A percentile compares a stretch with the other conserved stretches of the same genome.
phyloP scores from a whole-genome alignment of 202 grass and related monocot species.

The Saccharum hybrid region DNA sequence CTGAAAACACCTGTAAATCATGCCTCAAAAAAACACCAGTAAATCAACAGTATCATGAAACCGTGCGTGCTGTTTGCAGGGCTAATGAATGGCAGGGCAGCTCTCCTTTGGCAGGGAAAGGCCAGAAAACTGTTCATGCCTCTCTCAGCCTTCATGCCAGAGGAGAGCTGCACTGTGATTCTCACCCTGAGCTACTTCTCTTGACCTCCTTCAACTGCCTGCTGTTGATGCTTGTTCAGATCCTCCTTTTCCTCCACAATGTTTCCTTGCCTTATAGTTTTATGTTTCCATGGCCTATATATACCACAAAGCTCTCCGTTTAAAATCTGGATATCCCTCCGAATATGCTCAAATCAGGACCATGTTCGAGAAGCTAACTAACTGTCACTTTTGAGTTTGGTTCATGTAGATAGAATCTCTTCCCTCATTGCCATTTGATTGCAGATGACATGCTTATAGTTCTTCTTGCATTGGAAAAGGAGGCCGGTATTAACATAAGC shows the following conservation, averaged over 20 bases:
- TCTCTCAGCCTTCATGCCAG: slow-evolving; percentile 25
- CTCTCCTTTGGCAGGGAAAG: slow-evolving; percentile 44
- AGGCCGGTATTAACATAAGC: slow-evolving; percentile 3
- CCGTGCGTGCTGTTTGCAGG: not conserved
- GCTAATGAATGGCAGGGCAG: slow-evolving; percentile 39
- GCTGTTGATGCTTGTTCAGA: not conserved
- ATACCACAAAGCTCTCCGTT: not conserved
- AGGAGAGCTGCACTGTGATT: slow-evolving; percentile 39
- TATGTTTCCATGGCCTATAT: not conserved
- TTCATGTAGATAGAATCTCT: not conserved
- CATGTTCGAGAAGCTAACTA: slow-evolving; percentile 14
- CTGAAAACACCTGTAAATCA: not conserved
- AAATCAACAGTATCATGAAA: not conserved
- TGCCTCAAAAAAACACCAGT: not conserved
- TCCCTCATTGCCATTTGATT: not conserved
- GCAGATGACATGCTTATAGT: not conserved
- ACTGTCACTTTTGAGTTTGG: slow-evolving; percentile 29
- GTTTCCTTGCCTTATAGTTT: not conserved
- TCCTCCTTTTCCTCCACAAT: not conserved
- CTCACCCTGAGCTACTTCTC: slow-evolving; percentile 7
- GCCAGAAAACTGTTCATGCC: not conserved
- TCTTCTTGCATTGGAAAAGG: slow-evolving; percentile 15
- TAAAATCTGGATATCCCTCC: slow-evolving; percentile 50
- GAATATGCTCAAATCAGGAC: slow-evolving; percentile 42
- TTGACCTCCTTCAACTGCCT: not conserved